These are phyloP conservation scores for Rhodosporidiobolus sp. DNA, from an alignment of 768 basidiomycete genomes.

Conservation along the genomic window DNA sequence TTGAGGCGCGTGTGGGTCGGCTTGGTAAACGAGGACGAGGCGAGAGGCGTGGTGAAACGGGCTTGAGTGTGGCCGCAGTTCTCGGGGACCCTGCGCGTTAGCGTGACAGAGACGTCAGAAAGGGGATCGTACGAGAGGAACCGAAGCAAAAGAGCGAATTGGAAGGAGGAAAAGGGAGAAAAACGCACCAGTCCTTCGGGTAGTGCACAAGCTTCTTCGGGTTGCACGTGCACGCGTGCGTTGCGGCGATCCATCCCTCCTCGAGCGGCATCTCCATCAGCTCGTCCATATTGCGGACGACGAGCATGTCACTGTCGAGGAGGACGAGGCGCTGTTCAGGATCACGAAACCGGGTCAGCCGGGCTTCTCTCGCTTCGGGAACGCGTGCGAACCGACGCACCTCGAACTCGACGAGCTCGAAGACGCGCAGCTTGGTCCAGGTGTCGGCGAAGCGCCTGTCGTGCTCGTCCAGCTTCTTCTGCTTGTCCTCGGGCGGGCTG, in stretches of 20 bases:
- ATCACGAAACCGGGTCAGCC: not conserved
- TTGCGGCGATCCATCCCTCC: conserved; percentile 74
- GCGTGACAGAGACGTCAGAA: not conserved
- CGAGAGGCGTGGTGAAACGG: conserved; percentile 52
- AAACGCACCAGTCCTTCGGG: conserved; percentile 72
- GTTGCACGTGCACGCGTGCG: conserved; percentile 91
- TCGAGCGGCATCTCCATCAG: conserved; percentile 56
- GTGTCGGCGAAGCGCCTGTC: conserved; percentile 59
- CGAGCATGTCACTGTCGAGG: conserved; percentile 83
- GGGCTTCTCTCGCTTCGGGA: not conserved
- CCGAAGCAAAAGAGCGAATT: not conserved
- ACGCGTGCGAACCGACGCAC: conserved; percentile 32
- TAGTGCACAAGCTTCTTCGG: conserved; percentile 79
- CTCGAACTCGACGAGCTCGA: conserved; percentile 50
- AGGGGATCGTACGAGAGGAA: not conserved
- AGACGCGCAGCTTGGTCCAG: conserved; percentile 60
- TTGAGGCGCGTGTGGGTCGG: conserved; percentile 81
- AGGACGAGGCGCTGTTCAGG: conserved; percentile 58
- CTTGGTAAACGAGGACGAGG: conserved; percentile 55
- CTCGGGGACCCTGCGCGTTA: conserved; percentile 67
- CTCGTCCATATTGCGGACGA: conserved; percentile 78
- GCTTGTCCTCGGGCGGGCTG: conserved; percentile 51
- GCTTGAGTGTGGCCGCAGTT: conserved; percentile 77
- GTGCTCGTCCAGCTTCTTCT: conserved; percentile 30
- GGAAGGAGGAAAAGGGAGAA: not conserved